Evolutionary conservation across 768 basidiomycete species (phyloP).

Genomic region (Russula olivacea): DNA sequence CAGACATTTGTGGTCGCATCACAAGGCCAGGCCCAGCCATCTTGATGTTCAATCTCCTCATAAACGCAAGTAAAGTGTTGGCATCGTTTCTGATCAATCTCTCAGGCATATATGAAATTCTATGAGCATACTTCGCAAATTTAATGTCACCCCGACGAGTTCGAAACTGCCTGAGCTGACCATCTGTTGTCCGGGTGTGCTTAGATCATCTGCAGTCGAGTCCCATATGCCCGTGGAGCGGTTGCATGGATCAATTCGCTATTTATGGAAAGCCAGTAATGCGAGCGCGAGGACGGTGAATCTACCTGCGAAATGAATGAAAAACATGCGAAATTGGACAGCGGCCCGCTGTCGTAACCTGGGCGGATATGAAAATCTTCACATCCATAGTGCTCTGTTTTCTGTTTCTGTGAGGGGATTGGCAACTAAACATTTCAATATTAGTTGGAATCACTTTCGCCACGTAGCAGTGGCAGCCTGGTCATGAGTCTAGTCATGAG

Average conservation of each 20-base stretch:
- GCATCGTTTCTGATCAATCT: neutral
- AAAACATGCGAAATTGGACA: neutral
- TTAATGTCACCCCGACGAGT: neutral
- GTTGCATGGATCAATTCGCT: neutral
- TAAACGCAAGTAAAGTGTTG: neutral
- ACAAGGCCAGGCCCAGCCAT: neutral
- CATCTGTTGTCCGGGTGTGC: neutral
- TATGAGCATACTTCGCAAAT: neutral
- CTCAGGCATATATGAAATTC: neutral
- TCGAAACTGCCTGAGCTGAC: neutral
- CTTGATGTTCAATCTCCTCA: neutral
- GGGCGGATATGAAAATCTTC: slow-evolving; percentile 10
- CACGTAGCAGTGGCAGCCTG: neutral
- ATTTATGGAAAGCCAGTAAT: neutral
- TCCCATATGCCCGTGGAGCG: neutral
- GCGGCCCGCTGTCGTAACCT: neutral
- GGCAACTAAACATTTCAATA: neutral
- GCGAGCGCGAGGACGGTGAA: neutral
- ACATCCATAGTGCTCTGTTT: neutral
- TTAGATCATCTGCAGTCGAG: neutral
- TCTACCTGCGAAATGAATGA: neutral
- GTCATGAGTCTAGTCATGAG: too few species aligned
- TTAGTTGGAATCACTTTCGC: neutral
- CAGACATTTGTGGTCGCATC: neutral
- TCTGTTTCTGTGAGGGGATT: neutral